Percentiles rank a stretch among this genome's conserved stretches.
phyloP scores from a whole-genome alignment of 2,329 filamentous ascomycete species.

The Colletotrichum navitas region DNA sequence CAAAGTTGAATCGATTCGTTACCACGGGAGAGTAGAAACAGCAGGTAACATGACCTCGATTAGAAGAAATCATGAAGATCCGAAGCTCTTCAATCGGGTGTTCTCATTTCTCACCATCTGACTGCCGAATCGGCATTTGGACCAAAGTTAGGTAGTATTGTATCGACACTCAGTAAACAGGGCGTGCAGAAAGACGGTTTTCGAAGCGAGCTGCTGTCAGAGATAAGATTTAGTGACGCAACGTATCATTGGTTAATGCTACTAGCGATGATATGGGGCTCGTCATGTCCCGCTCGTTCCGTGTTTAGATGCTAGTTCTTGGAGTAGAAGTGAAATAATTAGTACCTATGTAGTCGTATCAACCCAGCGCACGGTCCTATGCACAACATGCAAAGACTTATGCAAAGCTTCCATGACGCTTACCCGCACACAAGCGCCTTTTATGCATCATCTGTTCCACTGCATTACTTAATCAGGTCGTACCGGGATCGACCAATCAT shows the following conservation, averaged over 20 bases:
- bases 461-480: conserved; percentile 3
- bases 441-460: conserved; percentile 36
- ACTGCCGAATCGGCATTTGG: not conserved
- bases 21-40: not conserved
- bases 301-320: not conserved
- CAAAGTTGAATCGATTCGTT: not conserved
- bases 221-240: not conserved
- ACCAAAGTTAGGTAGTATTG: not conserved
- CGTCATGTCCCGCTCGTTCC: not conserved
- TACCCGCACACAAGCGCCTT: conserved; percentile 39
- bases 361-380: not conserved
- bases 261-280: not conserved
- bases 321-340: not conserved
- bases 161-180: not conserved
- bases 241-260: not conserved
- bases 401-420: conserved; percentile 27
- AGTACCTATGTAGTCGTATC: too few species aligned
- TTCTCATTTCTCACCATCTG: not conserved
- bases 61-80: not conserved
- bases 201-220: too few species aligned
- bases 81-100: not conserved
- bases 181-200: not conserved
- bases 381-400: not conserved
- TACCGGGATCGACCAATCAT: conserved; percentile 39
- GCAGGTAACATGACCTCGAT: not conserved